Conservation (phyloP, 2,329 filamentous ascomycete genomes). For the Gaeumannomyces sp. region DNA sequence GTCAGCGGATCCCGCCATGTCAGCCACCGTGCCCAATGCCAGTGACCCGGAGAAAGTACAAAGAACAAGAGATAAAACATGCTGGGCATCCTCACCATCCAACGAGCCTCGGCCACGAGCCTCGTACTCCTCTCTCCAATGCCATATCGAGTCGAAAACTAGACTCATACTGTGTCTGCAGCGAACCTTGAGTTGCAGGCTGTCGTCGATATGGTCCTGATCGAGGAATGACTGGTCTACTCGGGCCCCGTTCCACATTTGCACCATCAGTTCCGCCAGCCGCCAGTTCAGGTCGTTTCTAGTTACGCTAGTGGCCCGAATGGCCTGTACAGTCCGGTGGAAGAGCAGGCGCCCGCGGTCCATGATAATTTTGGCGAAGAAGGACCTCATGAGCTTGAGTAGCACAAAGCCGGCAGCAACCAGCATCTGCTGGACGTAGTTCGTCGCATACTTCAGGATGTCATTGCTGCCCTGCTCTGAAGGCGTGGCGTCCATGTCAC, state of each 20-base stretch:
- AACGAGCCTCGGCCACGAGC: slow-evolving; percentile 62
- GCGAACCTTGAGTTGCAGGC: slow-evolving; percentile 72
- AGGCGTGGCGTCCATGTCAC: slow-evolving; percentile 35
- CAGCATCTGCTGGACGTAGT: slow-evolving; percentile 80
- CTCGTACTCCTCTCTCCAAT: slow-evolving; percentile 76
- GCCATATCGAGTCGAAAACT: slow-evolving; percentile 79
- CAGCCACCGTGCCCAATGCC: neutral
- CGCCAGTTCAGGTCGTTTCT: slow-evolving; percentile 76
- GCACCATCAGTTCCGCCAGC: slow-evolving; percentile 77
- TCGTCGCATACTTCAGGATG: slow-evolving; percentile 61
- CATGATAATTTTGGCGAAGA: slow-evolving; percentile 65
- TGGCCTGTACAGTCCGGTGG: slow-evolving; percentile 61
- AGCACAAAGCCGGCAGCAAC: slow-evolving; percentile 74
- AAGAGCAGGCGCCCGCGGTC: slow-evolving; percentile 63
- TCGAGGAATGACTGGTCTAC: slow-evolving; percentile 46
- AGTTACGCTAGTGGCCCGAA: slow-evolving; percentile 67
- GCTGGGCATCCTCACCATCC: slow-evolving; percentile 51
- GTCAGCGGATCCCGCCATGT: neutral
- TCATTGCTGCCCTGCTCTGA: slow-evolving; percentile 41
- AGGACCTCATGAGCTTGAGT: slow-evolving; percentile 71
- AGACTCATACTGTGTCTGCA: slow-evolving; percentile 81
- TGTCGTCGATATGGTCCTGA: slow-evolving; percentile 56
- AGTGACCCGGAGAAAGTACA: neutral
- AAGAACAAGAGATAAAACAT: slow-evolving; percentile 2
- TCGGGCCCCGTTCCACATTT: slow-evolving; percentile 73